Conservation (phyloP, 805 yeast species). For the Kodamaea jinghongensis region DNA sequence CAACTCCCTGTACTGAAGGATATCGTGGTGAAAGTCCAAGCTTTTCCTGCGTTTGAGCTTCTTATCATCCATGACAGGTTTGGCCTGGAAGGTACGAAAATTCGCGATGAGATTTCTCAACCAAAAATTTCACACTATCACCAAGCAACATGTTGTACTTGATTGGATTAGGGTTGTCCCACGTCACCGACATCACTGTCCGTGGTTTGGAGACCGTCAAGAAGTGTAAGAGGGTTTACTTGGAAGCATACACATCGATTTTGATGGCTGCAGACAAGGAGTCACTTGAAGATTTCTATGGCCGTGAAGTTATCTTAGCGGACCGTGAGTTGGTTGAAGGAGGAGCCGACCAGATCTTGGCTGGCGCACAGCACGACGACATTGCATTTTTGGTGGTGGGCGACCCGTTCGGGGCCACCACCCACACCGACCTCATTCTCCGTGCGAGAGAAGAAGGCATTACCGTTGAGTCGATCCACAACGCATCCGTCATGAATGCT, state of each 20-base stretch:
- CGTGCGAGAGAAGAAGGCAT: slow-evolving; percentile 86
- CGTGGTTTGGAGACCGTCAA: slow-evolving; percentile 86
- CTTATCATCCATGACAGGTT: neutral
- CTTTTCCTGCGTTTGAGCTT: neutral
- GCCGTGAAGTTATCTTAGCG: slow-evolving; percentile 79
- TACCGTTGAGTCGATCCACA: slow-evolving; percentile 79
- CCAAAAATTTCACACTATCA: neutral
- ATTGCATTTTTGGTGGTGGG: slow-evolving; percentile 96
- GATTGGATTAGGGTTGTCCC: slow-evolving; percentile 88
- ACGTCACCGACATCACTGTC: slow-evolving; percentile 87
- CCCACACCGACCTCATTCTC: slow-evolving; percentile 90
- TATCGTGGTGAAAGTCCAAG: slow-evolving; percentile 18
- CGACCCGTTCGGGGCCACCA: slow-evolving; percentile 97
- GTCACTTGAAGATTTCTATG: slow-evolving; percentile 79
- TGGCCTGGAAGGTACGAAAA: too few species aligned
- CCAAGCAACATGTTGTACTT: slow-evolving; percentile 68
- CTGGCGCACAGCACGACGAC: slow-evolving; percentile 73
- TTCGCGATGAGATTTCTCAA: neutral
- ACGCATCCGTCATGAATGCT: slow-evolving; percentile 97
- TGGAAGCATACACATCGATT: slow-evolving; percentile 94
- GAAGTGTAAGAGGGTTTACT: slow-evolving; percentile 83
- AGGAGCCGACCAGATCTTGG: slow-evolving; percentile 80
- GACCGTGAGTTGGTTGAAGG: slow-evolving; percentile 93
- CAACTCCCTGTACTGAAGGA: slow-evolving; percentile 18
- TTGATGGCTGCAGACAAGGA: slow-evolving; percentile 86